These are phyloP conservation scores for Backusella tarrabulga DNA, from an alignment of 192 early-diverging fungal species.

Conservation along the genomic window DNA sequence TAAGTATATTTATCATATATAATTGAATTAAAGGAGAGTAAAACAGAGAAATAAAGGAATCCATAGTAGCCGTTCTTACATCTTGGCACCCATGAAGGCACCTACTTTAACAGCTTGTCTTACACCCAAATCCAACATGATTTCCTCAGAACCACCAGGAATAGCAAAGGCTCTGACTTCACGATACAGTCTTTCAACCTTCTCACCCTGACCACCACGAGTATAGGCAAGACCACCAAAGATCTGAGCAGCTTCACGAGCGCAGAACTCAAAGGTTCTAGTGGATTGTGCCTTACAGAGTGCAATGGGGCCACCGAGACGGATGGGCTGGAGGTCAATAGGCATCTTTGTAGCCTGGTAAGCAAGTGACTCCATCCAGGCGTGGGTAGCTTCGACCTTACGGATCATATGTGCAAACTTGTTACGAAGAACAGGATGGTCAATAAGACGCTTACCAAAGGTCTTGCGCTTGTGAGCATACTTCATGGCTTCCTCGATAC, in stretches of 20 bases:
- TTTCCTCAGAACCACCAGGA: slow-evolving; percentile 80
- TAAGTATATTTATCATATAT: not conserved
- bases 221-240: slow-evolving; percentile 84
- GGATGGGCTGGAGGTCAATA: slow-evolving; percentile 63
- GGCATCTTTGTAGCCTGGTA: slow-evolving; percentile 72
- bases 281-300: slow-evolving; percentile 83
- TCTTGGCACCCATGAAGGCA: slow-evolving; percentile 66
- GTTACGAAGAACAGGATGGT: slow-evolving; percentile 81
- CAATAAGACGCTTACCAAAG: slow-evolving; percentile 83
- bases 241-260: slow-evolving; percentile 89
- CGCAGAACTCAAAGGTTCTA: slow-evolving; percentile 86
- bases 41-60: not conserved
- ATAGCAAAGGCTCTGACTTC: slow-evolving; percentile 85
- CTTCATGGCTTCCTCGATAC: slow-evolving; percentile 78
- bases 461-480: slow-evolving; percentile 85
- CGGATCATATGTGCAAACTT: slow-evolving; percentile 83
- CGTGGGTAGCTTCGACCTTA: slow-evolving; percentile 82
- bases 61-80: slow-evolving; percentile 27
- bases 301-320: slow-evolving; percentile 85
- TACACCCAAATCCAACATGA: slow-evolving; percentile 86
- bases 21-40: not conserved
- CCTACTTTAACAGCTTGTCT: slow-evolving; percentile 78
- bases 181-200: slow-evolving; percentile 82
- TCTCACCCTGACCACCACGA: slow-evolving; percentile 71
- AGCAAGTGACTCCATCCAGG: slow-evolving; percentile 78